phyloP scores from a whole-genome alignment of 441 rosid genomes.

The Populus tomentosa region DNA sequence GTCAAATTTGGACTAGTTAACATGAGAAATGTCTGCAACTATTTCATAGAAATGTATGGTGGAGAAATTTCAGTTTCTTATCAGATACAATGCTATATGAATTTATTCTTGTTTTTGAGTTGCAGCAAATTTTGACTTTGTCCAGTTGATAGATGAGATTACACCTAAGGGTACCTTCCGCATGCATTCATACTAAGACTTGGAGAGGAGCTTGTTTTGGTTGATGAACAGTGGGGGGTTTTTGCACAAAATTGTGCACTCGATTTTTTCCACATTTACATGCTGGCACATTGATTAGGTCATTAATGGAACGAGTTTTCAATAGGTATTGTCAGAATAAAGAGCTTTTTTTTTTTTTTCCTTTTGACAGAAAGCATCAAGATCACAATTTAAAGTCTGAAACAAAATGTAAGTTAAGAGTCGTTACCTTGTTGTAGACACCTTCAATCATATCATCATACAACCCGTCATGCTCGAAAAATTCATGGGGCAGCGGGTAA shows the following conservation, averaged over 20 bases:
- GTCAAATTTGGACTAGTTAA: background rate
- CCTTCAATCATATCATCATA: slow-evolving; percentile 36
- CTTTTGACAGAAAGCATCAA: background rate
- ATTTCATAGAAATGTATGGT: background rate
- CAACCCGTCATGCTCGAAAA: slow-evolving; percentile 26
- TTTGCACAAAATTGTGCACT: no score
- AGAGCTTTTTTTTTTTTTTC: background rate
- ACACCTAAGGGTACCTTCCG: background rate
- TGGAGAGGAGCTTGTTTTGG: no score
- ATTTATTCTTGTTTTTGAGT: background rate
- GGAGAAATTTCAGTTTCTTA: background rate
- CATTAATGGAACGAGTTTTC: background rate
- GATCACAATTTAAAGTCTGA: slow-evolving; percentile 21
- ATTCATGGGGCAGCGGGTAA: slow-evolving; percentile 25
- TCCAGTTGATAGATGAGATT: background rate
- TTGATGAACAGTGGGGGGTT: background rate
- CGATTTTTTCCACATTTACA: background rate
- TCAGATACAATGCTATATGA: background rate
- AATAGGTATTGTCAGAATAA: background rate
- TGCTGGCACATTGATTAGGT: background rate
- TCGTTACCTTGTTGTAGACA: slow-evolving; percentile 44
- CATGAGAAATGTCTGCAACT: background rate
- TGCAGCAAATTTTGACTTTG: background rate
- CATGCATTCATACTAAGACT: no score
- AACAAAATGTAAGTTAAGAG: slow-evolving; percentile 9